phyloP scores from a whole-genome alignment of 495 filamentous ascomycete genomes.

The Neurospora sp. region DNA sequence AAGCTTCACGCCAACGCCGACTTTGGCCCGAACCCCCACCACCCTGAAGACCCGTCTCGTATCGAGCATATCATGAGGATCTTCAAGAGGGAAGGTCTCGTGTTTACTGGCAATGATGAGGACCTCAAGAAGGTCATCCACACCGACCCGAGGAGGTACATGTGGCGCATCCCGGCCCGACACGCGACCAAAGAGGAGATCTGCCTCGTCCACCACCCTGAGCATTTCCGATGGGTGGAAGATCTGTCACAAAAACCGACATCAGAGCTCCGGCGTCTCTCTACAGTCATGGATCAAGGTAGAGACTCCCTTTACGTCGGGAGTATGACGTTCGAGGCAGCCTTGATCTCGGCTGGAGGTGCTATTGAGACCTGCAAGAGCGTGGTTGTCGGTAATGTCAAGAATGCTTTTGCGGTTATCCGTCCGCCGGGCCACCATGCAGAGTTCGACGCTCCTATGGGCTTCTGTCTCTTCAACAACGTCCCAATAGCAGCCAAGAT shows the following conservation, averaged over 20 bases:
- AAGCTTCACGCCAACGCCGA: conserved; percentile 78
- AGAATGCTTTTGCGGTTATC: conserved; percentile 91
- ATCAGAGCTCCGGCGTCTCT: conserved; percentile 52
- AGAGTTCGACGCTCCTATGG: conserved; percentile 72
- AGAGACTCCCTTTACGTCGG: conserved; percentile 89
- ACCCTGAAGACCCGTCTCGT: conserved; percentile 87
- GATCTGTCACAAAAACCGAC: conserved; percentile 42
- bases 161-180: conserved; percentile 68
- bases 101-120: conserved; percentile 42
- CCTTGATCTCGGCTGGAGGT: conserved; percentile 79
- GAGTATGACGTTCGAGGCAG: conserved; percentile 65
- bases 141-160: conserved; percentile 43
- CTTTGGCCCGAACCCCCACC: conserved; percentile 55
- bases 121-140: conserved; percentile 36
- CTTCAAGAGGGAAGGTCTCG: conserved; percentile 66
- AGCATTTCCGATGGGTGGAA: conserved; percentile 70
- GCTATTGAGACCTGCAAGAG: conserved; percentile 89
- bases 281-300: conserved; percentile 45
- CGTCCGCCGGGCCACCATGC: conserved; percentile 94
- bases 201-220: conserved; percentile 59
- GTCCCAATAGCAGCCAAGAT: conserved; percentile 81
- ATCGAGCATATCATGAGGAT: conserved; percentile 85
- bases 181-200: conserved; percentile 69
- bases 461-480: conserved; percentile 97
- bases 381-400: conserved; percentile 67